These are phyloP conservation scores for Calvatia gigantea DNA, from an alignment of 768 basidiomycete species.

Conservation along the genomic window DNA sequence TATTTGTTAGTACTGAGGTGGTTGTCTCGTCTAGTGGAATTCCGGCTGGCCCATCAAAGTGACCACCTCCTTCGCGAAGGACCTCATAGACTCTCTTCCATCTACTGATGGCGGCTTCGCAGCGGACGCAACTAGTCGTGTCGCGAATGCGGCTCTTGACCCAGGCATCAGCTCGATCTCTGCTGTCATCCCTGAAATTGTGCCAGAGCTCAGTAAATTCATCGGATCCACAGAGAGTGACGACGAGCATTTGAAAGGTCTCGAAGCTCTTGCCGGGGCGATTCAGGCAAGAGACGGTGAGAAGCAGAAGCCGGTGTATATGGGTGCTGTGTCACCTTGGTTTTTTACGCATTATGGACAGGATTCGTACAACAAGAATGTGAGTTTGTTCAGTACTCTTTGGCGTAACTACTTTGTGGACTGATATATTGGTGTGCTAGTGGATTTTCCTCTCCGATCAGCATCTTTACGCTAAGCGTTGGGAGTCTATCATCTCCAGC, in stretches of 20 bases:
- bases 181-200: constrained; percentile 19
- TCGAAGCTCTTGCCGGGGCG: constrained; percentile 26
- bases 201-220: constrained; percentile 30
- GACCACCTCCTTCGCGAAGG: constrained; percentile 36
- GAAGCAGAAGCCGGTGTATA: constrained; percentile 32
- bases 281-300: constrained; percentile 23
- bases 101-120: neutral
- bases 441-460: constrained; percentile 67
- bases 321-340: constrained; percentile 64
- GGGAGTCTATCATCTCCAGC: constrained; percentile 60
- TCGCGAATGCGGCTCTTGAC: constrained; percentile 14
- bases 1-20: constrained; percentile 8
- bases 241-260: constrained; percentile 44
- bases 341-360: constrained; percentile 78
- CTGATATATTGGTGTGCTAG: constrained; percentile 26
- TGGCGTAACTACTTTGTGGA: neutral
- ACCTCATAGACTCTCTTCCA: constrained; percentile 19
- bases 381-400: constrained; percentile 24
- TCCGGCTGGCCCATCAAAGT: constrained; percentile 73
- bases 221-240: constrained; percentile 54
- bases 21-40: constrained; percentile 56
- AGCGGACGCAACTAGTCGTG: neutral
- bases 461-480: constrained; percentile 62
- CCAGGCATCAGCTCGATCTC: constrained; percentile 15
- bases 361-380: constrained; percentile 71